phyloP scores from a whole-genome alignment of 1,139 yeast genomes.

The Scheffersomyces stambukii region DNA sequence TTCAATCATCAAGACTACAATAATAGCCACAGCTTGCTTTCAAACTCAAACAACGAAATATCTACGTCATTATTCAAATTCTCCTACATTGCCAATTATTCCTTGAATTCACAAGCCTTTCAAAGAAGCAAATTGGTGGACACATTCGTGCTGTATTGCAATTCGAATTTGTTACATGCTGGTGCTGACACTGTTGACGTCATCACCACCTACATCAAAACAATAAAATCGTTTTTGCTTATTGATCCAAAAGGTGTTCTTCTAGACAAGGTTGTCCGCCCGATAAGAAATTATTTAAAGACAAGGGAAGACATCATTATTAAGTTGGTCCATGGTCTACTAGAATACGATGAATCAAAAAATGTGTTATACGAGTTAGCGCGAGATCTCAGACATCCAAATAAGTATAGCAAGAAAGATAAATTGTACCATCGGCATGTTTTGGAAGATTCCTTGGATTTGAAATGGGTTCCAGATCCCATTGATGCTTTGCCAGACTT shows the following conservation, averaged over 20 bases:
- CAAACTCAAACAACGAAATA: no score
- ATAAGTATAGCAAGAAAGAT: slow-evolving; percentile 8
- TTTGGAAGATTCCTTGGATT: slow-evolving; percentile 38
- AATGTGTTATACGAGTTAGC: slow-evolving; percentile 53
- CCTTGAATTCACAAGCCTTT: slow-evolving; percentile 23
- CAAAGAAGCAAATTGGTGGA: slow-evolving; percentile 54
- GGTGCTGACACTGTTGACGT: slow-evolving; percentile 80
- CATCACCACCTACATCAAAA: slow-evolving; percentile 62
- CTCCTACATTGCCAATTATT: slow-evolving; percentile 16
- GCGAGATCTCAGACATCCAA: slow-evolving; percentile 36
- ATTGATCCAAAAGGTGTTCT: slow-evolving; percentile 89
- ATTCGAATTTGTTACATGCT: slow-evolving; percentile 60
- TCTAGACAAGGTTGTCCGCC: slow-evolving; percentile 71
- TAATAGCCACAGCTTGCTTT: not conserved
- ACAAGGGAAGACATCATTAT: slow-evolving; percentile 71
- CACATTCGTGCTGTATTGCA: slow-evolving; percentile 49
- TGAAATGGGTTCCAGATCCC: slow-evolving; percentile 87
- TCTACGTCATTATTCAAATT: slow-evolving; percentile 10
- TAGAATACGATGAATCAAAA: slow-evolving; percentile 42
- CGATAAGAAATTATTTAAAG: slow-evolving; percentile 63
- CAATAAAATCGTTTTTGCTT: slow-evolving; percentile 66
- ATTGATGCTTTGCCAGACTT: slow-evolving; percentile 90
- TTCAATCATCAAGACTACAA: slow-evolving; percentile 10
- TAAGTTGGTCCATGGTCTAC: slow-evolving; percentile 66
- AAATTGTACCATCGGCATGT: slow-evolving; percentile 6